These are phyloP conservation scores for Digitaria exilis DNA, from an alignment of 202 grass and related monocot species.

Conservation along the genomic window DNA sequence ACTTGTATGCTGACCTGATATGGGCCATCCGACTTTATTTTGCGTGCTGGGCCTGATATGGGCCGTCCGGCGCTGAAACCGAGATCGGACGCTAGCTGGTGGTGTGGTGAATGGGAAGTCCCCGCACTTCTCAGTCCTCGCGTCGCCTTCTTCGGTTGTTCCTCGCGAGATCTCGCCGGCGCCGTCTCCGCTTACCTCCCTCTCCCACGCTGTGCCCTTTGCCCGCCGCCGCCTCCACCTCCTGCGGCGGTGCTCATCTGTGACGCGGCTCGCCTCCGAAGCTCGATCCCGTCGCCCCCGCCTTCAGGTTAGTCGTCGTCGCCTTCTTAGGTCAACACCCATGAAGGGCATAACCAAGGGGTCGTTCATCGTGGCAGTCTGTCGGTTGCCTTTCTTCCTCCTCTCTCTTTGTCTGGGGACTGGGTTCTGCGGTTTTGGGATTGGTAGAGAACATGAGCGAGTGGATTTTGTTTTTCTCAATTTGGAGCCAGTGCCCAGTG, in stretches of 20 bases:
- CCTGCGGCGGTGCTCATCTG: neutral
- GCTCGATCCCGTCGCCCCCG: neutral
- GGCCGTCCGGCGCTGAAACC: no score
- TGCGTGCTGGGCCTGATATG: neutral
- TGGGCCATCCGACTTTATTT: no score
- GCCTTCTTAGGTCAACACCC: neutral
- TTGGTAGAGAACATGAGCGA: neutral
- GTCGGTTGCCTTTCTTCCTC: neutral
- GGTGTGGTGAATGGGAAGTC: neutral
- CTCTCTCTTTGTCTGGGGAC: neutral
- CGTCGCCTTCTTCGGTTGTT: neutral
- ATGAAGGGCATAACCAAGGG: neutral
- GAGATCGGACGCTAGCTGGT: no score
- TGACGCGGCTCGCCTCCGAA: neutral
- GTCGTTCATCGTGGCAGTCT: neutral
- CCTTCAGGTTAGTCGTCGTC: neutral
- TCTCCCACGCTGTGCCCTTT: neutral
- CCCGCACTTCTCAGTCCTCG: neutral
- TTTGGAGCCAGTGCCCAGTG: neutral
- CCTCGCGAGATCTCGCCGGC: neutral
- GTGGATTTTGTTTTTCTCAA: neutral
- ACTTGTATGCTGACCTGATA: no score
- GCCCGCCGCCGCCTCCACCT: neutral
- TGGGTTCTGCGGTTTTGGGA: neutral
- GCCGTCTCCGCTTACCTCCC: neutral